Evolutionary conservation across 2,329 filamentous ascomycete species (phyloP).

Genomic region (Xylariaceae sp.): DNA sequence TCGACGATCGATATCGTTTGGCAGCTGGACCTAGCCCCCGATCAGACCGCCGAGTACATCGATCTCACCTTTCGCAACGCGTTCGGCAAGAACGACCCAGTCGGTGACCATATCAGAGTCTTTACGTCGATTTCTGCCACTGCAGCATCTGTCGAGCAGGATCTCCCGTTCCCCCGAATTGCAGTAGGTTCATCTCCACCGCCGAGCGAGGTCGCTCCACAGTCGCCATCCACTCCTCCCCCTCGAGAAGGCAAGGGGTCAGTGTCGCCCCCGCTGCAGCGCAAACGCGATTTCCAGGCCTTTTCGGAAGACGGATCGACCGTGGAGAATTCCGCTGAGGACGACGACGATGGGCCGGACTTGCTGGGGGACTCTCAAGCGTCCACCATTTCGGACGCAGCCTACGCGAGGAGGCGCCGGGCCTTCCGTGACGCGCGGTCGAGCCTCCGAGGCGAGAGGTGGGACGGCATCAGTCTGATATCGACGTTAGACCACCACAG

Average conservation of each 20-base stretch:
- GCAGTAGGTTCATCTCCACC: background rate
- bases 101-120: conserved; percentile 1
- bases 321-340: conserved; percentile 9
- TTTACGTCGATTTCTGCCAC: conserved; percentile 4
- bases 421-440: conserved; percentile 24
- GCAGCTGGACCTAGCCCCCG: background rate
- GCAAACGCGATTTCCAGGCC: conserved; percentile 1
- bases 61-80: background rate
- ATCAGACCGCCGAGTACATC: conserved; percentile 8
- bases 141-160: background rate
- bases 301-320: too few species aligned
- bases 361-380: conserved; percentile 23
- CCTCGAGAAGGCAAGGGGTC: background rate
- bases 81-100: background rate
- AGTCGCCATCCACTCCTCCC: background rate
- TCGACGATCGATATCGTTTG: conserved; percentile 3
- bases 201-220: background rate
- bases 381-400: conserved; percentile 20
- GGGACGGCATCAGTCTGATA: conserved; percentile 23
- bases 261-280: background rate
- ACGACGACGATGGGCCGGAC: conserved; percentile 10
- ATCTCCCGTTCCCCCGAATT: background rate
- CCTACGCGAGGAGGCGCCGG: conserved; percentile 20
- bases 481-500: conserved; percentile 34
- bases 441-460: conserved; percentile 16